These are phyloP conservation scores for Mycoemilia scoparia DNA, from an alignment of 192 early-diverging fungal species.

Conservation along the genomic window DNA sequence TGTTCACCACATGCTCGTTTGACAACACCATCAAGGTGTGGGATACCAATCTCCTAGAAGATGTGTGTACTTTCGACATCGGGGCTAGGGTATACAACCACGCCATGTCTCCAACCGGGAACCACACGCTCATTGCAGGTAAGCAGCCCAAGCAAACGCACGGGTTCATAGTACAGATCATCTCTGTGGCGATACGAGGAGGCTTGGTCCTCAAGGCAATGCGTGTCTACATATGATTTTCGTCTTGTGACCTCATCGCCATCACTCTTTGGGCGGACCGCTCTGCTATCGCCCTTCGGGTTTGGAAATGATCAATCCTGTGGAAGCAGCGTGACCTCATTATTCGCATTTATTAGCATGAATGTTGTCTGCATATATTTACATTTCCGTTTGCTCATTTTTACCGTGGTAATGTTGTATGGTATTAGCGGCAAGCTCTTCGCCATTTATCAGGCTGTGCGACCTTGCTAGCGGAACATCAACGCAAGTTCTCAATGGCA, in stretches of 20 bases:
- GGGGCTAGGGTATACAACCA: constrained; percentile 48
- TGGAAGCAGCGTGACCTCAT: too few species aligned
- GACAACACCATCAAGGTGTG: constrained; percentile 63
- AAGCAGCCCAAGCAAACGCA: too few species aligned
- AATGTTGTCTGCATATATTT: too few species aligned
- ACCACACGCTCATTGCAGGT: constrained; percentile 61
- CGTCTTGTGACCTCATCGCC: too few species aligned
- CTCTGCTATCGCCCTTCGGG: too few species aligned
- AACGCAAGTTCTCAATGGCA: constrained; percentile 21
- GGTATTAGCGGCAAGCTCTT: constrained; percentile 47
- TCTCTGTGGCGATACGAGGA: constrained; percentile 2
- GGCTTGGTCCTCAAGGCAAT: too few species aligned
- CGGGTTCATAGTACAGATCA: too few species aligned
- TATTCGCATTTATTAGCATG: too few species aligned
- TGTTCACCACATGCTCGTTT: constrained; percentile 64
- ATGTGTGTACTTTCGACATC: constrained; percentile 50
- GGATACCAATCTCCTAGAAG: constrained; percentile 57
- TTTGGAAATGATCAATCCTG: too few species aligned
- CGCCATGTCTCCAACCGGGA: constrained; percentile 55
- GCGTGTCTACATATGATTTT: too few species aligned
- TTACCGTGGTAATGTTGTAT: not conserved
- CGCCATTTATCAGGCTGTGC: constrained; percentile 55
- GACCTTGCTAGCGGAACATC: constrained; percentile 46
- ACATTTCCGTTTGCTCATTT: not conserved
- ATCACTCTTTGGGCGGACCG: too few species aligned